Evolutionary conservation across 2,329 filamentous ascomycete species (phyloP).

Genomic region (Neopestalotiopsis sp.): DNA sequence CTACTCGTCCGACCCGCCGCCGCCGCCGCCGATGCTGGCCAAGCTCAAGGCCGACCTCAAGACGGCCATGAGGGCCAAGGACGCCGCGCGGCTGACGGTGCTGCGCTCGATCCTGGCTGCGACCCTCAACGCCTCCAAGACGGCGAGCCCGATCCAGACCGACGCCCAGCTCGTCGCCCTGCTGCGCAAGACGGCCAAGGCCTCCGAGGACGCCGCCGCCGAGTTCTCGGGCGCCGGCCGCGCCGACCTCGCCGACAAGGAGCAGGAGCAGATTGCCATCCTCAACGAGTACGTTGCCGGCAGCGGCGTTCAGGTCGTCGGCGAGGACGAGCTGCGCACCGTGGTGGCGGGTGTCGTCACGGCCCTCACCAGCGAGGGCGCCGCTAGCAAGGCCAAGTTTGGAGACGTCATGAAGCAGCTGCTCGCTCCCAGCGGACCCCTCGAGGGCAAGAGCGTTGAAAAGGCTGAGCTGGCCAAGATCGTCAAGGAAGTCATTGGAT

Average conservation of each 20-base stretch:
- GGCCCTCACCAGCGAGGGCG: slow-evolving; percentile 52
- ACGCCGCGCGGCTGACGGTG: slow-evolving; percentile 67
- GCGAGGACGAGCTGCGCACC: slow-evolving; percentile 61
- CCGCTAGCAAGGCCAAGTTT: slow-evolving; percentile 50
- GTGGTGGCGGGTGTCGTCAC: slow-evolving; percentile 58
- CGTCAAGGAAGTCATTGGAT: slow-evolving; percentile 55
- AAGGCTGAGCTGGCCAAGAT: slow-evolving; percentile 63
- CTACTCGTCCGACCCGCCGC: slow-evolving; percentile 36
- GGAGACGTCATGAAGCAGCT: slow-evolving; percentile 70
- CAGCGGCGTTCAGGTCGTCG: slow-evolving; percentile 63
- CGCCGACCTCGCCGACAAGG: slow-evolving; percentile 72
- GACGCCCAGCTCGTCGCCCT: slow-evolving; percentile 73
- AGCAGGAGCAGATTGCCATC: slow-evolving; percentile 68
- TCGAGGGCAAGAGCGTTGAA: slow-evolving; percentile 70
- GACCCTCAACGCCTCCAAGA: slow-evolving; percentile 78
- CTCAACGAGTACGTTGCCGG: slow-evolving; percentile 67
- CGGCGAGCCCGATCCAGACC: slow-evolving; percentile 68
- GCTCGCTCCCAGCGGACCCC: slow-evolving; percentile 50
- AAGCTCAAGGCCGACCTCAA: slow-evolving; percentile 68
- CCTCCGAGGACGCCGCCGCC: slow-evolving; percentile 60
- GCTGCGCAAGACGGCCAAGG: slow-evolving; percentile 66
- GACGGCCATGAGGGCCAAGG: slow-evolving; percentile 68
- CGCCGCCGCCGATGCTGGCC: slow-evolving; percentile 42
- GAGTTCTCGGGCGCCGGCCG: slow-evolving; percentile 70
- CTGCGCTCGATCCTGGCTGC: slow-evolving; percentile 72